A percentile compares a stretch with the other conserved stretches of the same genome.
phyloP scores from a whole-genome alignment of 2,329 filamentous ascomycete species.

The Diaporthe nobilis region DNA sequence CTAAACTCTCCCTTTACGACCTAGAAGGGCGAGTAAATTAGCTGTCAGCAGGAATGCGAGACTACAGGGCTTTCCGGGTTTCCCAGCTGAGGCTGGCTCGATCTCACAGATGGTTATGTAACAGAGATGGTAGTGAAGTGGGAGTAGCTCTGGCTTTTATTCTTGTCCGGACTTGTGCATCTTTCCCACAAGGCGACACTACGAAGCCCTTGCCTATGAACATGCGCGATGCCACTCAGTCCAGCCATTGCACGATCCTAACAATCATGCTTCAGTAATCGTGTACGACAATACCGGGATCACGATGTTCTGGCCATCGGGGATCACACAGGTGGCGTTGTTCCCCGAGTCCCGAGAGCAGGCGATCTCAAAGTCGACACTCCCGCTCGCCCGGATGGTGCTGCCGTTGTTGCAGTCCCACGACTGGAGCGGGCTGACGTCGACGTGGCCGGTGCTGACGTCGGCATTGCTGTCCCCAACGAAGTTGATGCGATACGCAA shows the following conservation, averaged over 20 bases:
- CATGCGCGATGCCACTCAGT: background rate
- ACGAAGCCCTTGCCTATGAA: accelerated
- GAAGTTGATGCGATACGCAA: slow-evolving; percentile 31
- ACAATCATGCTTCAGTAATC: background rate
- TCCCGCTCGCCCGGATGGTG: slow-evolving; percentile 31
- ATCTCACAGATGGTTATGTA: too few relatives aligned
- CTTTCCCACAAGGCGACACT: background rate
- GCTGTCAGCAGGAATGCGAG: too few relatives aligned
- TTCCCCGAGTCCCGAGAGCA: slow-evolving; percentile 21
- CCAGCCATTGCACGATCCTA: background rate
- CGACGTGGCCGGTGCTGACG: slow-evolving; percentile 27
- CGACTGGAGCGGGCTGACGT: slow-evolving; percentile 19
- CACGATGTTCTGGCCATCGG: slow-evolving; percentile 1
- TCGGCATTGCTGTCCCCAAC: slow-evolving; percentile 23
- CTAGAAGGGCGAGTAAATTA: too few relatives aligned
- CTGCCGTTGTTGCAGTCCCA: slow-evolving; percentile 34
- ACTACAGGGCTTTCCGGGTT: too few relatives aligned
- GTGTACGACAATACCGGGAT: slow-evolving; percentile 35
- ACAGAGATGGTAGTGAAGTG: background rate
- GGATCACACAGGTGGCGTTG: slow-evolving; percentile 33
- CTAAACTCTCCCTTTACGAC: too few relatives aligned
- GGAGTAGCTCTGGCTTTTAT: background rate
- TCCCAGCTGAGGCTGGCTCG: too few relatives aligned
- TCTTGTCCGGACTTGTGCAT: background rate
- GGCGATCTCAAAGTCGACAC: slow-evolving; percentile 34